Conservation (phyloP, 1,284 basidiomycete species). For the Austroboletus novae-zelandiae region DNA sequence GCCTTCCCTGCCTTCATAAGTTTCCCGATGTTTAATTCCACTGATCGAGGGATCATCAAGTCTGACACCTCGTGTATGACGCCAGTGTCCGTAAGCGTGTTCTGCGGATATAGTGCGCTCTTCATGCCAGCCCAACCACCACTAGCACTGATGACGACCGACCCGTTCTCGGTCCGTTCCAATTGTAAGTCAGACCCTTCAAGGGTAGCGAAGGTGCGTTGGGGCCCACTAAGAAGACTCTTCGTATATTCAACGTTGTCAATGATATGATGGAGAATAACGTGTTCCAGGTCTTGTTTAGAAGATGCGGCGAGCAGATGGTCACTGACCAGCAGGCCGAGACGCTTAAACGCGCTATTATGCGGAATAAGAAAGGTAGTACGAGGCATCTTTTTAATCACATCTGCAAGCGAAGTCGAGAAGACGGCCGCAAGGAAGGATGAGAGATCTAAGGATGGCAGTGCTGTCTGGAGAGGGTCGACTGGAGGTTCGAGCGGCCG, state of each 20-base stretch:
- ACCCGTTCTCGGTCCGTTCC: constrained; percentile 48
- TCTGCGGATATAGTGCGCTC: constrained; percentile 50
- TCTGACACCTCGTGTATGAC: constrained; percentile 90
- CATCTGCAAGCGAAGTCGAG: constrained; percentile 76
- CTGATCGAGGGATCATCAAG: constrained; percentile 85
- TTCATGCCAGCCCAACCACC: constrained; percentile 76
- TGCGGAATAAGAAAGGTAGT: constrained; percentile 87
- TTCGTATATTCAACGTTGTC: constrained; percentile 74
- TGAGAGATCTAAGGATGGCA: constrained; percentile 82
- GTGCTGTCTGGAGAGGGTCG: constrained; percentile 79
- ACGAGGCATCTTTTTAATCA: constrained; percentile 63
- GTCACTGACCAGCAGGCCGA: constrained; percentile 83
- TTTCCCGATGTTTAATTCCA: constrained; percentile 86
- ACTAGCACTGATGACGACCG: constrained; percentile 56
- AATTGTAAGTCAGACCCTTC: constrained; percentile 74
- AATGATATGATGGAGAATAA: constrained; percentile 86
- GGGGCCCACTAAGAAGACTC: constrained; percentile 59
- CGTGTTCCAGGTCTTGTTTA: constrained; percentile 75
- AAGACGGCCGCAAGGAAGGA: constrained; percentile 89
- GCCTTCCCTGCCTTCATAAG: constrained; percentile 86
- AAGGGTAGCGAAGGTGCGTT: constrained; percentile 67
- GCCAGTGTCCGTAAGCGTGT: constrained; percentile 85
- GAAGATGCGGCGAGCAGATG: constrained; percentile 79
- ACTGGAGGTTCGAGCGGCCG: constrained; percentile 79
- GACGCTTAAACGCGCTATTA: constrained; percentile 83